Evolutionary conservation across 2,329 filamentous ascomycete species (phyloP).

Genomic region (Fusarium hainanense): DNA sequence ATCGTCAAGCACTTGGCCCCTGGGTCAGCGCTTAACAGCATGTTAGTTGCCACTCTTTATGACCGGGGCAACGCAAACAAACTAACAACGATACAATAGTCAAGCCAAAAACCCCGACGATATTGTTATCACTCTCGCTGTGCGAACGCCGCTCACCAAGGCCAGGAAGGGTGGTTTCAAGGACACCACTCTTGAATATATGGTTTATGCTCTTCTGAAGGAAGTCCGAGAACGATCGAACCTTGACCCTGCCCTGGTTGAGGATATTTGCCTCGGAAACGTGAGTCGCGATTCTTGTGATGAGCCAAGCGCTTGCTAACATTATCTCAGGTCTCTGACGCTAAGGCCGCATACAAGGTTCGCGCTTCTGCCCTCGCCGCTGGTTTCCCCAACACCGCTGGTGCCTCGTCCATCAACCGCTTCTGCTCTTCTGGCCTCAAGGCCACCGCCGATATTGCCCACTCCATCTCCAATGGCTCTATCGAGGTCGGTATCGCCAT

Average conservation of each 20-base stretch:
- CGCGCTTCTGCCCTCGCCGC: constrained; percentile 90
- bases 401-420: constrained; percentile 85
- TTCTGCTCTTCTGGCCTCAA: constrained; percentile 98
- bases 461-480: constrained; percentile 80
- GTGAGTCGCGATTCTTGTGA: constrained; percentile 57
- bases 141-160: constrained; percentile 90
- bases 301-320: neutral
- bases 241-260: constrained; percentile 81
- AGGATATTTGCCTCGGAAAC: constrained; percentile 94
- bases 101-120: constrained; percentile 95
- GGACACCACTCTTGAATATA: constrained; percentile 88
- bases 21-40: constrained; percentile 74
- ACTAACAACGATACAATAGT: constrained; percentile 57
- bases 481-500: constrained; percentile 91
- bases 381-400: constrained; percentile 90
- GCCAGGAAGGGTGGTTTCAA: constrained; percentile 93
- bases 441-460: constrained; percentile 93
- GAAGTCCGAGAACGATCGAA: constrained; percentile 77
- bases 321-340: constrained; percentile 74
- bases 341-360: constrained; percentile 88
- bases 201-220: constrained; percentile 85
- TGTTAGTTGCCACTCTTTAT: constrained; percentile 69
- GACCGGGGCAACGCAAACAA: neutral
- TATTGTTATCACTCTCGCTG: constrained; percentile 92
- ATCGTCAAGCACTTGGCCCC: constrained; percentile 89